Evolutionary conservation across 2,329 filamentous ascomycete species (phyloP).

Genomic region (Fusarium armeniacum): DNA sequence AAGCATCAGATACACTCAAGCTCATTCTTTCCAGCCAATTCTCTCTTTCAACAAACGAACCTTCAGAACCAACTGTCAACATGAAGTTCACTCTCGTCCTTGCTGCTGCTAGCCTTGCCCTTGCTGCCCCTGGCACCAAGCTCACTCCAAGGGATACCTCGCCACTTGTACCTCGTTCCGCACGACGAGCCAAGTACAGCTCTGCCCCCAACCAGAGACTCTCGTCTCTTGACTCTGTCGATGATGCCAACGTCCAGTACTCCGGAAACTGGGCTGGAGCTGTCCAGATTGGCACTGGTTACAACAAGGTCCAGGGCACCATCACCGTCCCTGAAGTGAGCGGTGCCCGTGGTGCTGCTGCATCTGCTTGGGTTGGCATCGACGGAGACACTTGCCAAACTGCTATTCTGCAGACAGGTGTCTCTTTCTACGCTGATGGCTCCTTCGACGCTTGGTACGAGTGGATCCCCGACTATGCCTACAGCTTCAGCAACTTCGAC

Average conservation of each 20-base stretch:
- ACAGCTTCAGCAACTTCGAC: conserved; percentile 56
- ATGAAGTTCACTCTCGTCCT: conserved; percentile 28
- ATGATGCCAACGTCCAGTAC: conserved; percentile 17
- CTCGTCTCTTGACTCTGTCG: conserved; percentile 1
- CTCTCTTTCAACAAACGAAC: background rate
- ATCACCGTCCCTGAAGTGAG: conserved; percentile 21
- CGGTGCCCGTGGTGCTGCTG: conserved; percentile 10
- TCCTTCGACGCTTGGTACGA: conserved; percentile 63
- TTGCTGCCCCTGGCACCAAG: conserved; percentile 20
- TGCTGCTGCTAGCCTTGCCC: conserved; percentile 2
- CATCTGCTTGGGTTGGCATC: conserved; percentile 60
- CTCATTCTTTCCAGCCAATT: background rate
- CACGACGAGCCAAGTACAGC: conserved; percentile 11
- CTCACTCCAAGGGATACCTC: conserved; percentile 18
- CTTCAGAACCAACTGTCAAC: background rate
- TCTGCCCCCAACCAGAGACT: conserved; percentile 17
- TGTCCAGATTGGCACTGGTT: conserved; percentile 7
- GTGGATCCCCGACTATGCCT: conserved; percentile 61
- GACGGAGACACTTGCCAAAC: conserved; percentile 60
- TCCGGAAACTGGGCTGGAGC: conserved; percentile 20
- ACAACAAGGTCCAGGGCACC: conserved; percentile 24
- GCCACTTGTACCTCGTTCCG: conserved; percentile 16
- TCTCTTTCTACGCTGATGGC: conserved; percentile 56
- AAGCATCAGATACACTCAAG: background rate
- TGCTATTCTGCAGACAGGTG: conserved; percentile 60